A percentile compares a stretch with the other conserved stretches of the same genome.
Evolutionary conservation across 2,329 filamentous ascomycete genomes (phyloP).

Genomic region (Phialophora expanda): DNA sequence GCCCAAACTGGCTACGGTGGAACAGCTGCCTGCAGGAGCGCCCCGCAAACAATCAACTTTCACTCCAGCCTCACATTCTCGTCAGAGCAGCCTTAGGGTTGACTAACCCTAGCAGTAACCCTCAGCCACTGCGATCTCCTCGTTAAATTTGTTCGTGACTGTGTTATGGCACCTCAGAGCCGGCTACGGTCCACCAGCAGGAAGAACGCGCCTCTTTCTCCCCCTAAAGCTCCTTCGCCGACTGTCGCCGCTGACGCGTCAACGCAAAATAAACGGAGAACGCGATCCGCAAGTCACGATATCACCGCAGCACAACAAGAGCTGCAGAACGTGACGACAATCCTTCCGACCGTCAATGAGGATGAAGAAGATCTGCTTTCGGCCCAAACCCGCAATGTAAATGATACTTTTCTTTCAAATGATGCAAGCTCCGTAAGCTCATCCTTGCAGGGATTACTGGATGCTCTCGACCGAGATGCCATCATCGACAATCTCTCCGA

Average conservation of each 20-base stretch:
- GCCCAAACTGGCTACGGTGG: not conserved
- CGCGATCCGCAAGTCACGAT: conserved; percentile 24
- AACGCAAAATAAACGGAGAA: conserved; percentile 14
- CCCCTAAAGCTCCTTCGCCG: conserved; percentile 14
- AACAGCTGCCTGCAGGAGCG: not conserved
- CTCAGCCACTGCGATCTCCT: conserved; percentile 9
- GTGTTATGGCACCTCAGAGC: conserved; percentile 26
- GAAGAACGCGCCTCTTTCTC: conserved; percentile 30
- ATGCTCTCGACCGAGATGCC: conserved; percentile 28
- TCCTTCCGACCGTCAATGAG: conserved; percentile 25
- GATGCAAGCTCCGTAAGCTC: conserved; percentile 11
- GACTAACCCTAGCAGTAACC: conserved; percentile 28
- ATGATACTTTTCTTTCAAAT: conserved; percentile 1
- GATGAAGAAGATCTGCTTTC: conserved; percentile 1
- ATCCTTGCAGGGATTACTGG: conserved; percentile 18
- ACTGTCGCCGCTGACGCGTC: conserved; percentile 20
- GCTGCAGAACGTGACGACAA: conserved; percentile 16
- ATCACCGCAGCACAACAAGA: conserved; percentile 23
- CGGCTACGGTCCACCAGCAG: conserved; percentile 29
- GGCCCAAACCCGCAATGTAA: conserved; percentile 7
- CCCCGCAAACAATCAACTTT: conserved; percentile 9
- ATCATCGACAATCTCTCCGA: conserved; percentile 32
- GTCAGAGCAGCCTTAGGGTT: conserved; percentile 25
- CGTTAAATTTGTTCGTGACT: not conserved
- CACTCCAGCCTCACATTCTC: conserved; percentile 4